phyloP scores from a whole-genome alignment of 2,329 filamentous ascomycete genomes.

The Botrytis fragariae region DNA sequence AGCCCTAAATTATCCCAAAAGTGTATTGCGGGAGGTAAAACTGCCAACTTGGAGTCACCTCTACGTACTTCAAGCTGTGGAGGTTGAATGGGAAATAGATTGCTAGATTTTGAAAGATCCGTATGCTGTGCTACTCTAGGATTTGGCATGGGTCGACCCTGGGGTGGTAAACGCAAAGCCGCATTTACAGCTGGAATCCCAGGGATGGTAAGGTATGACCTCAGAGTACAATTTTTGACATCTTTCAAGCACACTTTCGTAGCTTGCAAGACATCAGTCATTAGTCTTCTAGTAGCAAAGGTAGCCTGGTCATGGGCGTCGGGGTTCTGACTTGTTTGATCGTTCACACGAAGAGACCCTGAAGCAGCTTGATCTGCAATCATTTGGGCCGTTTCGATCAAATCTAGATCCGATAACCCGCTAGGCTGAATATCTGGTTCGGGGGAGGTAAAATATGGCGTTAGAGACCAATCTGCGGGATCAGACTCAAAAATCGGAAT shows the following conservation, averaged over 20 bases:
- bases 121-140: slow-evolving; percentile 26
- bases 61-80: slow-evolving; percentile 73
- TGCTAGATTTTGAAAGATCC: slow-evolving; percentile 45
- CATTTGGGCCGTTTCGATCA: slow-evolving; percentile 66
- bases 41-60: slow-evolving; percentile 65
- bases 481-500: slow-evolving; percentile 37
- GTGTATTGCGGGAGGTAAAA: slow-evolving; percentile 69
- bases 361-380: slow-evolving; percentile 67
- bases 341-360: slow-evolving; percentile 42
- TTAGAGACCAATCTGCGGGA: slow-evolving; percentile 44
- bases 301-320: slow-evolving; percentile 21
- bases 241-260: slow-evolving; percentile 46
- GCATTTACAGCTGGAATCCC: slow-evolving; percentile 55
- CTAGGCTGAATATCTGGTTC: slow-evolving; percentile 45
- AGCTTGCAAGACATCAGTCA: slow-evolving; percentile 48
- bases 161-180: slow-evolving; percentile 46
- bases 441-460: slow-evolving; percentile 57
- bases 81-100: slow-evolving; percentile 60
- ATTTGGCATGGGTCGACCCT: slow-evolving; percentile 32
- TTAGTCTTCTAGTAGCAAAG: slow-evolving; percentile 32
- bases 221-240: slow-evolving; percentile 45
- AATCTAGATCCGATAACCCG: slow-evolving; percentile 52
- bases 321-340: slow-evolving; percentile 15
- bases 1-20: slow-evolving; percentile 84
- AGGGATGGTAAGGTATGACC: slow-evolving; percentile 54